Evolutionary conservation across 768 basidiomycete species (phyloP).

Genomic region (Suillus lakei): DNA sequence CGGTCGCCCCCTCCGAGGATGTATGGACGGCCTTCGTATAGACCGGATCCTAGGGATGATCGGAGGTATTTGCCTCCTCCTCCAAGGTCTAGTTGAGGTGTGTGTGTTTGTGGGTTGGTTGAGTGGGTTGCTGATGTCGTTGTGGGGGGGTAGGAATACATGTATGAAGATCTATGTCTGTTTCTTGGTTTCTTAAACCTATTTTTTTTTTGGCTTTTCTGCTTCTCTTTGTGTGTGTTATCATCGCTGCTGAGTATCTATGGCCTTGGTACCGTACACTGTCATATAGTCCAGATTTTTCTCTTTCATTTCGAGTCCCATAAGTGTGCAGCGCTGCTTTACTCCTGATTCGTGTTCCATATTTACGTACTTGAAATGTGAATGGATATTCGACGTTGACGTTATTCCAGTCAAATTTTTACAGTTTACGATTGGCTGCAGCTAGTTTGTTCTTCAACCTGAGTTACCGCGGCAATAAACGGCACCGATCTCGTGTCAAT

Average conservation of each 20-base stretch:
- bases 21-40: slow-evolving; percentile 20
- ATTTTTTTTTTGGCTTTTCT: not conserved
- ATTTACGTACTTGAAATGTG: not conserved
- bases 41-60: slow-evolving; percentile 39
- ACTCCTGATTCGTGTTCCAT: not conserved
- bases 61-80: slow-evolving; percentile 41
- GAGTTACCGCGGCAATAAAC: not conserved
- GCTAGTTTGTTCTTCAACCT: not conserved
- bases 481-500: slow-evolving; percentile 1
- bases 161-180: not conserved
- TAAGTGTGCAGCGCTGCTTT: not conserved
- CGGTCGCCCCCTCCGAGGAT: slow-evolving; percentile 20
- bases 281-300: not conserved
- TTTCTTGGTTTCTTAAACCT: not conserved
- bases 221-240: not conserved
- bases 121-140: not conserved
- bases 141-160: not conserved
- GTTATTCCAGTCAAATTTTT: not conserved
- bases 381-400: not conserved
- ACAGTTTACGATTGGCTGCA: not conserved
- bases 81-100: slow-evolving; percentile 14
- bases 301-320: not conserved
- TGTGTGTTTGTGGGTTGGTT: not conserved
- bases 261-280: not conserved
- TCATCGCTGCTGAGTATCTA: not conserved